phyloP scores from a whole-genome alignment of 2,329 filamentous ascomycete species.

The Thermothelomyces thermophilus region DNA sequence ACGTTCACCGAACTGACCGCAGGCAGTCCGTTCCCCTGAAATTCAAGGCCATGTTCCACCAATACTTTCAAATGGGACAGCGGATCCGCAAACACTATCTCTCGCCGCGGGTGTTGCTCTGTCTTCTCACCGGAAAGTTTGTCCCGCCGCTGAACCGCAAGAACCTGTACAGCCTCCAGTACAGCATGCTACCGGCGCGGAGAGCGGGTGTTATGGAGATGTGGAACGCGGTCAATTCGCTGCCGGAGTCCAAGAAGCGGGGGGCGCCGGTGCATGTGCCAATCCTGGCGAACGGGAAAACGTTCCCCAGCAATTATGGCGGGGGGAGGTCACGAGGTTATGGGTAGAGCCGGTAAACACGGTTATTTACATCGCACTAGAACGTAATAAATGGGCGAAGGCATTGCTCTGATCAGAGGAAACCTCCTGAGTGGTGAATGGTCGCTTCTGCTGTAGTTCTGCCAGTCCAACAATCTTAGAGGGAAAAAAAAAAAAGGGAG shows the following conservation, averaged over 20 bases:
- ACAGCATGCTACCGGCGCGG: constrained; percentile 88
- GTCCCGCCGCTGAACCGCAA: constrained; percentile 92
- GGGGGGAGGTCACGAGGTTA: constrained; percentile 11
- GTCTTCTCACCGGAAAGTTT: constrained; percentile 82
- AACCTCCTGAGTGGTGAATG: too few relatives aligned
- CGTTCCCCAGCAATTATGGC: constrained; percentile 17
- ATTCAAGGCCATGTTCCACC: constrained; percentile 90
- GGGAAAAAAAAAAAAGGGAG: too few relatives aligned
- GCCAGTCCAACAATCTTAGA: too few relatives aligned
- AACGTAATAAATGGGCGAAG: neutral
- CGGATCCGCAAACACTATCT: constrained; percentile 94
- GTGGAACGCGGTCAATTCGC: constrained; percentile 64
- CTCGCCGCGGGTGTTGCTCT: constrained; percentile 78
- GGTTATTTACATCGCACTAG: neutral
- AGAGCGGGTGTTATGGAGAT: constrained; percentile 77
- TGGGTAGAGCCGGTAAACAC: neutral
- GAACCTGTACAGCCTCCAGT: constrained; percentile 92
- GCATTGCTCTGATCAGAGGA: neutral
- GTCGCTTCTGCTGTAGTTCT: too few relatives aligned
- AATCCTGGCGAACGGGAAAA: constrained; percentile 29
- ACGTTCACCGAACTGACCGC: neutral
- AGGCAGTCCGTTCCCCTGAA: constrained; percentile 76
- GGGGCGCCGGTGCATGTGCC: constrained; percentile 31
- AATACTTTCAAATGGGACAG: constrained; percentile 91
- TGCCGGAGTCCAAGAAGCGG: constrained; percentile 40